phyloP scores from a whole-genome alignment of 257 asterid species.

The Forsythia suspensa region DNA sequence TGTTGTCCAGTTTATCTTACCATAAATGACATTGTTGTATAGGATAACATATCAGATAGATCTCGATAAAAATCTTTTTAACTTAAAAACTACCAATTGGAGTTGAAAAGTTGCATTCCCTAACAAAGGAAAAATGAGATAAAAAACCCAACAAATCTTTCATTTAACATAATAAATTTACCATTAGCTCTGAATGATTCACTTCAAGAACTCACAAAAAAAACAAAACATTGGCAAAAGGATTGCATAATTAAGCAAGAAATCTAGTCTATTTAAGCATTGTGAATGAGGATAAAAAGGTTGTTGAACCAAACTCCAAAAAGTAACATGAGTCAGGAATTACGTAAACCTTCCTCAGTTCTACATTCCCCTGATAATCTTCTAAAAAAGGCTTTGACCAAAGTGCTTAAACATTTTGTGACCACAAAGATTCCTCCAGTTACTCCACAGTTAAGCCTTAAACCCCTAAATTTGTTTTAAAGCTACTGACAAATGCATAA shows the following conservation, averaged over 20 bases:
- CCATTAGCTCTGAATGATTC: neutral
- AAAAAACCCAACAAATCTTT: no score
- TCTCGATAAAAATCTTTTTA: no score
- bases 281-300: neutral
- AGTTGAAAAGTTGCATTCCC: no score
- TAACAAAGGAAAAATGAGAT: no score
- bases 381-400: no score
- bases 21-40: no score
- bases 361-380: constrained; percentile 13
- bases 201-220: neutral
- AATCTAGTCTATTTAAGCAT: neutral
- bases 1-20: no score
- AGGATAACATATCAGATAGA: no score
- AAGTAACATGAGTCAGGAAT: neutral
- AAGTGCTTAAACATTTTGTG: neutral
- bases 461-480: neutral
- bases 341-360: constrained; percentile 26
- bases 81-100: no score
- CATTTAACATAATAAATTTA: neutral
- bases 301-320: neutral
- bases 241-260: neutral
- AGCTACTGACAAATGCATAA: neutral
- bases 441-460: constrained; percentile 14
- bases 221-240: neutral
- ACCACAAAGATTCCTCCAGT: constrained; percentile 3